phyloP scores from a whole-genome alignment of 108 stramenopile genomes.

The Conticribra guillardii region DNA sequence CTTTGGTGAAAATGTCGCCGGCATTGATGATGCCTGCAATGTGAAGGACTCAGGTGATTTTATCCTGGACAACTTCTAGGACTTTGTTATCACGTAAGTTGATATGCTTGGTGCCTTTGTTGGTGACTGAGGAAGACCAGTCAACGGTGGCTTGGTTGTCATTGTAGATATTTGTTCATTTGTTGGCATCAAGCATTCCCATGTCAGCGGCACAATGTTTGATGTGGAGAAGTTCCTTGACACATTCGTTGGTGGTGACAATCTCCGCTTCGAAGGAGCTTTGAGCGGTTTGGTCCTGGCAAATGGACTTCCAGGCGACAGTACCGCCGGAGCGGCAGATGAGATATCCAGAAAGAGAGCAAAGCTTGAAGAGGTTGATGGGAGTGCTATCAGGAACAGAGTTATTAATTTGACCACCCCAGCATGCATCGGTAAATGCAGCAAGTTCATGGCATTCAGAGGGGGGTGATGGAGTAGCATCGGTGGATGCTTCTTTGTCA shows the following conservation, averaged over 20 bases:
- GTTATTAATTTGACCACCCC: too few relatives aligned
- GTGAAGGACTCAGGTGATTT: not conserved
- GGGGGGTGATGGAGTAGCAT: conserved; percentile 18
- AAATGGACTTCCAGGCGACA: conserved; percentile 5
- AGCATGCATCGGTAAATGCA: conserved; percentile 17
- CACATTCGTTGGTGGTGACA: conserved; percentile 6
- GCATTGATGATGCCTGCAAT: too few relatives aligned
- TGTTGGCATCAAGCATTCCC: not conserved
- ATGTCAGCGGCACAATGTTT: conserved; percentile 1
- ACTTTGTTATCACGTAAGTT: conserved; percentile 5
- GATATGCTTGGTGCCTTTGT: conserved; percentile 25
- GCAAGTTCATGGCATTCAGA: too few relatives aligned
- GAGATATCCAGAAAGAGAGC: too few relatives aligned
- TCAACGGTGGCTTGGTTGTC: not conserved
- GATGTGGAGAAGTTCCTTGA: too few relatives aligned
- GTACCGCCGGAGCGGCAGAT: conserved; percentile 1
- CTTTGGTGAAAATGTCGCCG: conserved; percentile 1
- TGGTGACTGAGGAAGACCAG: conserved; percentile 11
- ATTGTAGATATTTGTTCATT: too few relatives aligned
- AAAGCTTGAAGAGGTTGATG: too few relatives aligned
- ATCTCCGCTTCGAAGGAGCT: conserved; percentile 30
- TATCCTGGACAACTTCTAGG: not conserved
- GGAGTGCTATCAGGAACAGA: too few relatives aligned
- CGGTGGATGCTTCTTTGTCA: conserved; percentile 16
- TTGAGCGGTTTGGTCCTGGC: conserved; percentile 6